Conservation (phyloP, 2,329 filamentous ascomycete genomes). For the Penicillium sp. region DNA sequence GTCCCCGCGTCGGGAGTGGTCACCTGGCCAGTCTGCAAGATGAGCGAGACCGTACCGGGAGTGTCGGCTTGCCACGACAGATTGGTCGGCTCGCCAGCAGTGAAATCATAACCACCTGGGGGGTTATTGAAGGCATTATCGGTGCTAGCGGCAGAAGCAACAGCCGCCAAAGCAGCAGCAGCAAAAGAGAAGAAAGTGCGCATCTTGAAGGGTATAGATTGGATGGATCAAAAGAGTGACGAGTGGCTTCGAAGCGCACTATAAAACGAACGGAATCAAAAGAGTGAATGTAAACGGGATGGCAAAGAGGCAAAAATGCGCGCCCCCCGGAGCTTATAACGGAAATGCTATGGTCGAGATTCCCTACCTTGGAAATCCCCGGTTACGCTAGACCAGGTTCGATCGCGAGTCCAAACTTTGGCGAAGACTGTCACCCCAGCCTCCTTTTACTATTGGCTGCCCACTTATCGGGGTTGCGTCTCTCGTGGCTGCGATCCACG, state of each 20-base stretch:
- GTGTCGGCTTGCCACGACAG: conserved; percentile 49
- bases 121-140: conserved; percentile 48
- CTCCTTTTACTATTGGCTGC: no score
- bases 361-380: conserved; percentile 3
- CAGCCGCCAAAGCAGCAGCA: conserved; percentile 43
- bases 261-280: conserved; percentile 1
- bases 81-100: conserved; percentile 43
- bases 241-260: no score
- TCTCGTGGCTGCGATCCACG: conserved; percentile 18
- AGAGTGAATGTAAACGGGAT: conserved; percentile 7
- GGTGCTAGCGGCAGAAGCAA: conserved; percentile 38
- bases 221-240: conserved; percentile 4
- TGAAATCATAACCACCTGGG: conserved; percentile 39
- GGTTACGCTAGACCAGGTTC: conserved; percentile 1
- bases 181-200: conserved; percentile 36
- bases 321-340: conserved; percentile 3
- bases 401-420: no score
- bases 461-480: no score
- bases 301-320: conserved; percentile 2
- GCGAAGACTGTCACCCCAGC: no score
- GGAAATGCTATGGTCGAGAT: background rate
- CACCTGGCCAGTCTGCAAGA: conserved; percentile 43
- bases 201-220: conserved; percentile 36
- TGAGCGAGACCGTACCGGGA: conserved; percentile 48
- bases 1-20: conserved; percentile 40